Conservation (phyloP, 352 stramenopile species). For the Blastocystis sp. region DNA sequence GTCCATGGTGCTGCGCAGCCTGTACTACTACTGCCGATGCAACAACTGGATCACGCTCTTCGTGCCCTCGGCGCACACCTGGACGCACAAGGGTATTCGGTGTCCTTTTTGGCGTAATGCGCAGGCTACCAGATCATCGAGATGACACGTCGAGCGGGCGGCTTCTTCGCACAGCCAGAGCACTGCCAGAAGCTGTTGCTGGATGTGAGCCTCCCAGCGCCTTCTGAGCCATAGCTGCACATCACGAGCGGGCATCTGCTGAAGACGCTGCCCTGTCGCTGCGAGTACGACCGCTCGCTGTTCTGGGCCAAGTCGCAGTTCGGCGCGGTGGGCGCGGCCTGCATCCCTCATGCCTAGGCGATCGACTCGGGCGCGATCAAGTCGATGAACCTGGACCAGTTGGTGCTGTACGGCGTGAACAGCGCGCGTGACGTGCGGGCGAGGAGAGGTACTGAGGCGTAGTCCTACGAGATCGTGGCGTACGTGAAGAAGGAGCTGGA, state of each 20-base stretch:
- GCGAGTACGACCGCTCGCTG: slow-evolving; percentile 39
- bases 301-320: slow-evolving; percentile 66
- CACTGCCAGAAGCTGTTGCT: slow-evolving; percentile 61
- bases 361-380: slow-evolving; percentile 36
- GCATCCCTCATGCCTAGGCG: neutral
- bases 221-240: neutral
- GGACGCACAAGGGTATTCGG: slow-evolving; percentile 38
- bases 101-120: neutral
- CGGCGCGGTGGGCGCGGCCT: neutral
- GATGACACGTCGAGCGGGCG: slow-evolving; percentile 51
- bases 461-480: slow-evolving; percentile 36
- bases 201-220: neutral
- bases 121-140: slow-evolving; percentile 42
- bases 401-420: slow-evolving; percentile 60
- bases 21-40: slow-evolving; percentile 57
- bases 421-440: slow-evolving; percentile 42
- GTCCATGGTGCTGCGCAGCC: slow-evolving; percentile 44
- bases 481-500: slow-evolving; percentile 48
- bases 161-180: slow-evolving; percentile 53
- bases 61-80: slow-evolving; percentile 36
- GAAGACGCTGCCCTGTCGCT: slow-evolving; percentile 7
- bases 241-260: slow-evolving; percentile 43
- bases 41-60: slow-evolving; percentile 58
- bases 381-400: slow-evolving; percentile 42
- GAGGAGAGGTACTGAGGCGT: neutral